Base-by-base conservation (phyloP, 176 grass and related monocot species). In the Poa pratensis region DNA sequence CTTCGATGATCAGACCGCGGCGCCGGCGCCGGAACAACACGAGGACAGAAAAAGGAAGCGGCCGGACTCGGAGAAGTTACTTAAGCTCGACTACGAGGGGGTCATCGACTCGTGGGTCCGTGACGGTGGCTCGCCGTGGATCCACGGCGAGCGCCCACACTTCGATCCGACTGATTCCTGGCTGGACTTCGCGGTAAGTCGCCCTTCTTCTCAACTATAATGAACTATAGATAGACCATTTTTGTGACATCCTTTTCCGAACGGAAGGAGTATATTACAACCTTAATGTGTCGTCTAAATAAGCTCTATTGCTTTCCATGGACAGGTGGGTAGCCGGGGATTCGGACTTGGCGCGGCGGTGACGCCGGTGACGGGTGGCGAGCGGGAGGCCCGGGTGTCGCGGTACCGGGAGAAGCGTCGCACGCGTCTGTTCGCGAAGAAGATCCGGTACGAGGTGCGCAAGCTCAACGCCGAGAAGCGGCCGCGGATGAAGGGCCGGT, bases 381-480 rank as follows among this genome's bases (percentile, higher is more conserved):
- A 91, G 55, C 87, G 96, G 87, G 96, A 99, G 74, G 91, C 94
- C 22, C 89, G 90, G 82, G 94, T 99, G 88, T 91, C 96, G 50
- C 91, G 96, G 86, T 99, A 99, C 84, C 61, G 91, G 49, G 94
- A 99, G 88, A 99, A 99, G 90, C 94, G 96, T 77, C 89, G 91
- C 78, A 99, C 88, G 83, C 86, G 94, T 75, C 86, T 99, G 64
- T 99, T 99, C 87, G 83, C 93, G 43, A 99, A 96, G 92, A 99
- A 99, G 91, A 99, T 99, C 64, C 83, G 94, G 88, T 99, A 99
- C 86, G 96, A 99, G 96, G 96, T 99, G 57, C 86, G 96, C 82
- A 99, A 99, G 91, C 91, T 96, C 77, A 99, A 99, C 81, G 96
- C 96, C 18, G 96, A 99, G 94, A 99, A 96, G 88, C 91, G 96